Evolutionary conservation across 2,329 filamentous ascomycete genomes (phyloP), one percentile per base, ranked within the genome.

Genomic region (Biscogniauxia sp.): DNA sequence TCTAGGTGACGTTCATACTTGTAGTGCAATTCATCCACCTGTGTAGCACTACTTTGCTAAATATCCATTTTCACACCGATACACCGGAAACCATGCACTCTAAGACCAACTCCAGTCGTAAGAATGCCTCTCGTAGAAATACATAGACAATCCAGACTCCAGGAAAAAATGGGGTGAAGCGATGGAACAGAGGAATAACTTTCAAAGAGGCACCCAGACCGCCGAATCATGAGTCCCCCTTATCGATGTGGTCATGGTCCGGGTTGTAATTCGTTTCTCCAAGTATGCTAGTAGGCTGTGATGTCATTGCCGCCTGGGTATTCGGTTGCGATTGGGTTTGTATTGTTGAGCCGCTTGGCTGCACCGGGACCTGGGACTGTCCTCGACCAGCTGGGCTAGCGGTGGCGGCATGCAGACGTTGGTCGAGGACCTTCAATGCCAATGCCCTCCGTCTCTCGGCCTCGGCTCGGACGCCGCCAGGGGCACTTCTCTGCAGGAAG

Each of bases 361-460:
- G 75, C n/a, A 77, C 74, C 3, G 81, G 81, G 52, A 76, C 73
- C 60, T 71, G 73, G 13, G 74, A 72, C 5, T 71, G 67, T 60
- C 73, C 67, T 61, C 77, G 75, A 51, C 81, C 72, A 26, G 79
- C 74, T 53, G 82, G 77, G 61, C 76, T 83, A 37, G 81, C 81
- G 17, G 90, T 89, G 3, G 93, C 92, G n/a, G 92, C 90, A 75
- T 95, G 91, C 56, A 99, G 80, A 65, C 95, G 84, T 78, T 98
- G 93, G 75, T 99, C 95, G 58, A 99, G 79, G 3, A 93, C 94
- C 73, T 94, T 94, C 59, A 99, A 82, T 1, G 95, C 95, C 66
- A 99, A 79, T 0, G 93, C 93, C 66, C 95, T 85, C 73, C 95
- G 86, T 66, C 95, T 82, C 79, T 98, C 95, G 0, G 94, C 94